phyloP scores from a whole-genome alignment of 2,329 filamentous ascomycete species.

The Raffaelea ambrosiae region DNA sequence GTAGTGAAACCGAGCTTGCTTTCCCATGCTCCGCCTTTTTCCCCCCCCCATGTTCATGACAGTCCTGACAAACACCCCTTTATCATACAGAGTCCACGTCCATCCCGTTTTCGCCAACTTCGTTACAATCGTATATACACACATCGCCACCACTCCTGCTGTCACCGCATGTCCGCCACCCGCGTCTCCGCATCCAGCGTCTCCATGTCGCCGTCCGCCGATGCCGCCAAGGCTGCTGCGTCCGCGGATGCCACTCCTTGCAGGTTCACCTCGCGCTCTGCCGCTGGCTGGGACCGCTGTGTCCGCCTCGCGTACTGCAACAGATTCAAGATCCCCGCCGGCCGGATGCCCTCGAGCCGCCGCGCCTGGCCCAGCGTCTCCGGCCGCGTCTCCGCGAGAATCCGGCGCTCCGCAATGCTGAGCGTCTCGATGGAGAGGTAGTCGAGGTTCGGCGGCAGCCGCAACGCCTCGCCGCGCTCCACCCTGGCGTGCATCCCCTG shows the following conservation, averaged over 20 bases:
- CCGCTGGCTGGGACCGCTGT: no score
- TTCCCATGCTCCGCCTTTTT: no score
- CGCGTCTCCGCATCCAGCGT: slow-evolving; percentile 30
- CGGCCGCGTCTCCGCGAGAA: slow-evolving; percentile 62
- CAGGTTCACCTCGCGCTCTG: no score
- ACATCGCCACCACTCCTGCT: no score
- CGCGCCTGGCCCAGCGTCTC: slow-evolving; percentile 85
- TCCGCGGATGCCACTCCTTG: no score
- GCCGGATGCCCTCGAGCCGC: slow-evolving; percentile 71
- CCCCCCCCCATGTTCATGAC: no score
- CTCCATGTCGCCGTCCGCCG: slow-evolving; percentile 26
- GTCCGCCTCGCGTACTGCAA: slow-evolving; percentile 36
- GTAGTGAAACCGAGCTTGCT: no score
- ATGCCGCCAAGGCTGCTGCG: slow-evolving; percentile 1
- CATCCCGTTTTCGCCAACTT: no score
- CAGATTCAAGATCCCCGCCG: slow-evolving; percentile 50
- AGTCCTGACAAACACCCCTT: neutral
- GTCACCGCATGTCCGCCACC: no score
- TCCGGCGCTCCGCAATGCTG: slow-evolving; percentile 68
- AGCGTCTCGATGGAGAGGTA: slow-evolving; percentile 68
- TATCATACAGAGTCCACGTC: no score
- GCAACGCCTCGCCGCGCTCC: slow-evolving; percentile 65
- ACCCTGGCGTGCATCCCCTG: slow-evolving; percentile 54
- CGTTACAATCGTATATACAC: no score
- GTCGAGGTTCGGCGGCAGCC: slow-evolving; percentile 65